Evolutionary conservation across 495 filamentous ascomycete genomes (phyloP).

Genomic region (Penicilliopsis zonata): DNA sequence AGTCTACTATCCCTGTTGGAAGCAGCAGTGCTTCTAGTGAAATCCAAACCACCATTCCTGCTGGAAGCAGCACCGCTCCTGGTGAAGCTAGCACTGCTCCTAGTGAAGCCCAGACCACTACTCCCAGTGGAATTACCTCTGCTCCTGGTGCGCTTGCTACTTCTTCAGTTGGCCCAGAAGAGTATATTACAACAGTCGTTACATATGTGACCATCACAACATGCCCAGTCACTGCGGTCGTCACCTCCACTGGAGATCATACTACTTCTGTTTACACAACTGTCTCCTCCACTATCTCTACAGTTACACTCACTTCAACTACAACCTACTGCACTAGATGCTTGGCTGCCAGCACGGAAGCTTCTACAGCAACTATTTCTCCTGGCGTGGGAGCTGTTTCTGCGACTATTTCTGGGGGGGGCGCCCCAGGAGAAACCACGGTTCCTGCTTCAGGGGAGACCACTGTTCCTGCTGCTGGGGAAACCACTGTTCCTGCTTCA

Average conservation of each 20-base stretch:
- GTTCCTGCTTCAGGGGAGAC: no score
- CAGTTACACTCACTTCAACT: constrained; percentile 24
- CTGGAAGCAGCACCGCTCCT: constrained; percentile 25
- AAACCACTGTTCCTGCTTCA: not conserved
- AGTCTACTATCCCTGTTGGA: no score
- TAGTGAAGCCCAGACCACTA: not conserved
- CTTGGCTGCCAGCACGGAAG: constrained; percentile 9
- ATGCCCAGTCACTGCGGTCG: constrained; percentile 28
- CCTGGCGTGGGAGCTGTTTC: no score
- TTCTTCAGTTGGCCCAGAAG: constrained; percentile 4
- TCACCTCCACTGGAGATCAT: constrained; percentile 20
- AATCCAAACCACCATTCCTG: no score
- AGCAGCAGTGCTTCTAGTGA: no score
- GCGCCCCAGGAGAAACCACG: no score
- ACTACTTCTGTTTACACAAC: constrained; percentile 24
- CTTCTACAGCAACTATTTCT: constrained; percentile 6
- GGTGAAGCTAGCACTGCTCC: constrained; percentile 9
- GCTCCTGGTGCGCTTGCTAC: constrained; percentile 1
- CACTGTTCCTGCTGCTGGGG: no score
- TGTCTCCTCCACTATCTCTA: constrained; percentile 30
- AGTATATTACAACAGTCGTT: constrained; percentile 13
- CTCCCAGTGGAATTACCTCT: constrained; percentile 4
- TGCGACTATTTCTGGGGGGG: no score
- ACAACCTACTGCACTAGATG: constrained; percentile 27
- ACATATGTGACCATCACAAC: constrained; percentile 29